A percentile compares a stretch with the other conserved stretches of the same genome.
phyloP scores from a whole-genome alignment of 2,329 filamentous ascomycete genomes.

The Pyrenophora tritici-repentis region DNA sequence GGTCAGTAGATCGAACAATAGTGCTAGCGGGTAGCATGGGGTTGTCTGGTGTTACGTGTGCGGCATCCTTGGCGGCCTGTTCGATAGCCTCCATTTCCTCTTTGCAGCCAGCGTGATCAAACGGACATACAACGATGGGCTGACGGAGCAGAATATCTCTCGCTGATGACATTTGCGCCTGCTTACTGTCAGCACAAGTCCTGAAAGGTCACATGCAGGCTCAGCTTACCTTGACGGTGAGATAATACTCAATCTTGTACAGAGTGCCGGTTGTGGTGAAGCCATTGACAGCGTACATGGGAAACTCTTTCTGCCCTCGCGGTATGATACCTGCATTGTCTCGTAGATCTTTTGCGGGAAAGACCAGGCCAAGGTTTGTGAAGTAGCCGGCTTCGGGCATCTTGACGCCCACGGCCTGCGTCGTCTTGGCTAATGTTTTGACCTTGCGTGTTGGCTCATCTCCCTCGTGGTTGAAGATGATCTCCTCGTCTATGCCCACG shows the following conservation, averaged over 20 bases:
- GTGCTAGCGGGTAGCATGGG: slow-evolving; percentile 87
- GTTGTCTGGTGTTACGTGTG: slow-evolving; percentile 83
- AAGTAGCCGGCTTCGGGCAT: slow-evolving; percentile 91
- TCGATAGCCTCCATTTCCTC: slow-evolving; percentile 99
- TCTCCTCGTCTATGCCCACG: slow-evolving; percentile 92
- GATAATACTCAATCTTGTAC: slow-evolving; percentile 98
- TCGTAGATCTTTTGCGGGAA: slow-evolving; percentile 85
- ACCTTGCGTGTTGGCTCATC: slow-evolving; percentile 91
- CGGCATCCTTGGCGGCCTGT: slow-evolving; percentile 90
- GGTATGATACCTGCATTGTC: slow-evolving; percentile 88
- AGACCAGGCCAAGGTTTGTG: slow-evolving; percentile 88
- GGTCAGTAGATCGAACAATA: slow-evolving; percentile 80
- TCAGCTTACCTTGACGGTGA: slow-evolving; percentile 82
- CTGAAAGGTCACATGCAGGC: background rate
- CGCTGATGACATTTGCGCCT: slow-evolving; percentile 88
- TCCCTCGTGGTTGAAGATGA: slow-evolving; percentile 97
- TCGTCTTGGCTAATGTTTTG: slow-evolving; percentile 83
- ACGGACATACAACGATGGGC: slow-evolving; percentile 92
- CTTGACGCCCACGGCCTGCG: slow-evolving; percentile 78
- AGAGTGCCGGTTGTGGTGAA: slow-evolving; percentile 93
- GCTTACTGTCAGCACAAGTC: slow-evolving; percentile 13
- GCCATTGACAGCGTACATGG: slow-evolving; percentile 82
- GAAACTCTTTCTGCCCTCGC: slow-evolving; percentile 83
- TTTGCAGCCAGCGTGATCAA: slow-evolving; percentile 94
- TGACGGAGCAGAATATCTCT: slow-evolving; percentile 87